Conservation (phyloP, 768 basidiomycete genomes). For the Leccinum imitatum region DNA sequence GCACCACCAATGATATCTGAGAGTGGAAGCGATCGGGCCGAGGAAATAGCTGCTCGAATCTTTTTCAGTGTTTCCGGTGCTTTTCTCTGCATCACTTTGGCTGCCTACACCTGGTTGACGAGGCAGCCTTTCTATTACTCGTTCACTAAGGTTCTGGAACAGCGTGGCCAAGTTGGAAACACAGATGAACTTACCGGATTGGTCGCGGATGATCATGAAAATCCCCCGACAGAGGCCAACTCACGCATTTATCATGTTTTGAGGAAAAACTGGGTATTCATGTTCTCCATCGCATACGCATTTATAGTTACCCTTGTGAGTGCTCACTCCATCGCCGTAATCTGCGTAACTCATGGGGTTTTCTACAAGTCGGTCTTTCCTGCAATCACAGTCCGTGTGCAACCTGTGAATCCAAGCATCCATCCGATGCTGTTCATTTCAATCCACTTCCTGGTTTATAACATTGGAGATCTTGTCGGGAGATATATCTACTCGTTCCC, state of each 20-base stretch:
- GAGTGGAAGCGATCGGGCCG: conserved; percentile 45
- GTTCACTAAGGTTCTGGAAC: conserved; percentile 50
- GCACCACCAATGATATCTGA: conserved; percentile 20
- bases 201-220: conserved; percentile 32
- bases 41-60: conserved; percentile 65
- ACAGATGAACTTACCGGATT: conserved; percentile 34
- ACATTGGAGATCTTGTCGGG: conserved; percentile 68
- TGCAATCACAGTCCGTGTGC: conserved; percentile 76
- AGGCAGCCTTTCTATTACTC: conserved; percentile 58
- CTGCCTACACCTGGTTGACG: conserved; percentile 56
- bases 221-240: conserved; percentile 36
- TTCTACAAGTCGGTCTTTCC: conserved; percentile 75
- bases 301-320: conserved; percentile 80
- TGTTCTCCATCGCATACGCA: conserved; percentile 71
- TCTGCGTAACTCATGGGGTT: conserved; percentile 4
- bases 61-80: conserved; percentile 73
- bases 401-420: conserved; percentile 57
- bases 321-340: not conserved
- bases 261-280: conserved; percentile 64
- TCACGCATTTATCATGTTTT: conserved; percentile 51
- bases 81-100: conserved; percentile 57
- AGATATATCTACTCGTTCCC: conserved; percentile 70
- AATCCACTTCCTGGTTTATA: conserved; percentile 76
- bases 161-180: conserved; percentile 24
- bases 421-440: conserved; percentile 85